These are phyloP conservation scores for Colletotrichum limetticola DNA, from an alignment of 2,329 filamentous ascomycete genomes.

Conservation along the genomic window DNA sequence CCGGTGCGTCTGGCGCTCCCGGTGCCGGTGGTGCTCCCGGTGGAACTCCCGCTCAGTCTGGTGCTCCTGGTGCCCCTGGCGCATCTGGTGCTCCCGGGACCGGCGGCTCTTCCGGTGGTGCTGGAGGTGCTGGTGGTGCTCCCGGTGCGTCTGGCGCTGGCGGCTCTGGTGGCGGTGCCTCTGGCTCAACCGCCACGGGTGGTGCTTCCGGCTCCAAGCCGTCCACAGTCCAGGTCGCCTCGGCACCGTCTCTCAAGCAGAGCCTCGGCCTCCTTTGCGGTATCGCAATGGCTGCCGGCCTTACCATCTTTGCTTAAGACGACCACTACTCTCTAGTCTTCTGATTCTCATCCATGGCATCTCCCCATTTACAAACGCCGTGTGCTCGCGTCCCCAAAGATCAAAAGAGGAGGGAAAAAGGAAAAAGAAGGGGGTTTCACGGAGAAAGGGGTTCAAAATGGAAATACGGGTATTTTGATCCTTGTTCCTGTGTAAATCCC, in stretches of 20 bases:
- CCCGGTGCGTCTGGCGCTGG: background rate
- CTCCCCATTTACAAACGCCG: background rate
- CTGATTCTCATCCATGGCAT: background rate
- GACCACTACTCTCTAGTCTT: background rate
- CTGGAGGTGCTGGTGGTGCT: background rate
- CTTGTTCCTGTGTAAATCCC: too few species aligned
- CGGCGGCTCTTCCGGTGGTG: background rate
- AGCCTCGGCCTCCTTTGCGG: slow-evolving; percentile 41
- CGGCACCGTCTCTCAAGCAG: slow-evolving; percentile 41
- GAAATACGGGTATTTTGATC: background rate
- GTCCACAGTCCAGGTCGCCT: slow-evolving; percentile 13
- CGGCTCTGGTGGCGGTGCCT: background rate
- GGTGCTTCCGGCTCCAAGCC: background rate
- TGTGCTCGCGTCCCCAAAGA: background rate
- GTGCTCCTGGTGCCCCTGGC: background rate
- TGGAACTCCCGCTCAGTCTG: background rate
- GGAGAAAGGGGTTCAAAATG: background rate
- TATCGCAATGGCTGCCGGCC: slow-evolving; percentile 41
- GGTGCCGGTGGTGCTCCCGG: background rate
- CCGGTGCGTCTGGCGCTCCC: background rate
- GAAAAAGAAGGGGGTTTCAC: background rate
- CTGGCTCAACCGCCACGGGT: background rate
- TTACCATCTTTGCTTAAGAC: slow-evolving; percentile 14
- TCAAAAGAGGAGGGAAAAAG: background rate
- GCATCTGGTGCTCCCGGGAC: background rate